Percentiles rank a stretch among this genome's conserved stretches.
These are phyloP conservation scores for Dactylonectria estremocensis DNA, from an alignment of 2,329 filamentous ascomycete species.

Conservation along the genomic window DNA sequence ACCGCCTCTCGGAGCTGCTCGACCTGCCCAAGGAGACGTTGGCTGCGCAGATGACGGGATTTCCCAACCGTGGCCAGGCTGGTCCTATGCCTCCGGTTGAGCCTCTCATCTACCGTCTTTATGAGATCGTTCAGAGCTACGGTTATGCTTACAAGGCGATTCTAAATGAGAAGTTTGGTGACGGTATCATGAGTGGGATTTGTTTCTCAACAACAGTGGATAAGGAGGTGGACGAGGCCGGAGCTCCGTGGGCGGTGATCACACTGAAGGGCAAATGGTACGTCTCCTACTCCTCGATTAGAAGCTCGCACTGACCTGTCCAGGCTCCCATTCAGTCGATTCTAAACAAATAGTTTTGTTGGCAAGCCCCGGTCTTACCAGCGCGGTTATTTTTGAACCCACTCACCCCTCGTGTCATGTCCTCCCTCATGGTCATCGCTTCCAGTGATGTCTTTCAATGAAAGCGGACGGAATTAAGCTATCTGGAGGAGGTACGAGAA, in stretches of 20 bases:
- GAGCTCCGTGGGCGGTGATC: conserved; percentile 87
- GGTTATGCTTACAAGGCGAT: conserved; percentile 97
- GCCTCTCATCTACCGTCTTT: conserved; percentile 83
- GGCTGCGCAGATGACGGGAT: conserved; percentile 75
- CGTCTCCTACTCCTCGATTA: conserved; percentile 50
- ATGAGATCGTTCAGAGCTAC: conserved; percentile 97
- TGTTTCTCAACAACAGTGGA: conserved; percentile 92
- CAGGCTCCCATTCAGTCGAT: conserved; percentile 54
- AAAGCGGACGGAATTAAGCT: too few relatives aligned
- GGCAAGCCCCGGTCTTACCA: too few relatives aligned
- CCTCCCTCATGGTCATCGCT: too few relatives aligned
- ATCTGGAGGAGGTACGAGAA: too few relatives aligned
- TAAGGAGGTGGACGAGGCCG: conserved; percentile 91
- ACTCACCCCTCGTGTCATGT: too few relatives aligned
- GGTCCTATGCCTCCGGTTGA: conserved; percentile 57
- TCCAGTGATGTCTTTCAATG: too few relatives aligned
- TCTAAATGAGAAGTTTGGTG: conserved; percentile 94
- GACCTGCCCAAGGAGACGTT: conserved; percentile 71
- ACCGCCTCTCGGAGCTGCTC: conserved; percentile 77
- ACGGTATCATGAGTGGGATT: conserved; percentile 98
- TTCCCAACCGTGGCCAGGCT: conserved; percentile 84
- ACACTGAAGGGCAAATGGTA: conserved; percentile 88
- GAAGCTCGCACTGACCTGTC: conserved; percentile 15
- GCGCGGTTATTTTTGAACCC: too few relatives aligned
- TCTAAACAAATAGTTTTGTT: conserved; percentile 44